Base-by-base conservation (phyloP, 805 yeast species). In the Saturnispora hagleri region DNA sequence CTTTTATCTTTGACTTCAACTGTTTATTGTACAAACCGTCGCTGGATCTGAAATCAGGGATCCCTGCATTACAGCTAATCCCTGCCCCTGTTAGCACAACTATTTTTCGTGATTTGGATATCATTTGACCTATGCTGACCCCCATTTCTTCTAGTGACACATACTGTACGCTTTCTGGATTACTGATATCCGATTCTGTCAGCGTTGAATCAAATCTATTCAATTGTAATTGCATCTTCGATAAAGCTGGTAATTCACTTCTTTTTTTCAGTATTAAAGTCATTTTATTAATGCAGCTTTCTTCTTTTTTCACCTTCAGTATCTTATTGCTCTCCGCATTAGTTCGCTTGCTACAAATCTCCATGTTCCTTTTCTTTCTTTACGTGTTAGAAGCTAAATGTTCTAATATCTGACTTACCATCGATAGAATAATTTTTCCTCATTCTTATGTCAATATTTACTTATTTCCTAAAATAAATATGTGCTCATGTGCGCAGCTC, bases 41-140 rank as follows among this genome's bases (percentile, higher is more conserved):
- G 9, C 82, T 72, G 4, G 95, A 86, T 51, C 98, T 75, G 65
- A 90, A 90, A 64, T 91, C 98, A 2, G 99, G 99, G 46, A 91
- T 93, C 0, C 99, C 98, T 1, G 98, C 97, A 63, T 86, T 88
- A 64, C 97, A 89, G 15, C 97, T 88, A 53, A 91, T 89, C 0
- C 99, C 99, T 2, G 99, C 99, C 7, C 99, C 98, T 0, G 97
- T 89, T 51, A 90, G 71, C 4, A 86, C 74, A 20, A 85, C 73
- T n/a, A 82, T 70, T 59, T 76, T 80, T 50, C 75, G 72, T 46
- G 81, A 65, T 57, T 76, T 76, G 55, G 66, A 66, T 1, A 81
- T 69, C 38, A 60, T 48, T 58, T 70, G 72, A 49, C 73, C 68
- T 22, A 78, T 71, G 49, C 68, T 68, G 5, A 40, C 45, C 1